These are phyloP conservation scores for Chytriomyces hyalinus DNA, from an alignment of 192 early-diverging fungal genomes.

Conservation along the genomic window DNA sequence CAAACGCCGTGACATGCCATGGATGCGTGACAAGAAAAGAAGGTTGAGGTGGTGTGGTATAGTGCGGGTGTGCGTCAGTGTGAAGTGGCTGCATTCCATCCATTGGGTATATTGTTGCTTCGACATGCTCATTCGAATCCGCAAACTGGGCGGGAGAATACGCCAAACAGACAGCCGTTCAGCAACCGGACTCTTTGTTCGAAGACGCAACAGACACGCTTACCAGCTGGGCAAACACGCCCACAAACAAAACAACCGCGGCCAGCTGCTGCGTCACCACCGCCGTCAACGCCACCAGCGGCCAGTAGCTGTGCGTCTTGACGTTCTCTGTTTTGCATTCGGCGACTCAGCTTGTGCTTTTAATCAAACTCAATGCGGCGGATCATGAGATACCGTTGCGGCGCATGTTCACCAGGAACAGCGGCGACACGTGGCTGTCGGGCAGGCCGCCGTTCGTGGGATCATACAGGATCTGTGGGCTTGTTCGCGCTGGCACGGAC, in stretches of 20 bases:
- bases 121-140: background rate
- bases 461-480: slow-evolving; percentile 1
- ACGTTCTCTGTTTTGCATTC: slow-evolving; percentile 68
- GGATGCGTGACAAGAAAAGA: background rate
- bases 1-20: slow-evolving; percentile 55
- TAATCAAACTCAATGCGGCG: background rate
- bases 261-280: slow-evolving; percentile 87
- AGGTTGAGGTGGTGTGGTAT: background rate
- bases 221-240: slow-evolving; percentile 82
- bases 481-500: background rate
- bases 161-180: no score
- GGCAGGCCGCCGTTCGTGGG: slow-evolving; percentile 9
- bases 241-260: slow-evolving; percentile 85
- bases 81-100: background rate
- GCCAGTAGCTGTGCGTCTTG: slow-evolving; percentile 80
- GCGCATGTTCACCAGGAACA: slow-evolving; percentile 12
- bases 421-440: slow-evolving; percentile 22
- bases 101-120: background rate
- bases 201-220: no score
- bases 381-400: background rate
- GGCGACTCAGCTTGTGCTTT: background rate
- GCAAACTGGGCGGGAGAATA: slow-evolving; percentile 40
- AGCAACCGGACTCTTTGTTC: no score
- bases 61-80: background rate
- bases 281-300: slow-evolving; percentile 73